These are phyloP conservation scores for Blastocystis hominis DNA, from an alignment of 352 stramenopile species.

Conservation along the genomic window DNA sequence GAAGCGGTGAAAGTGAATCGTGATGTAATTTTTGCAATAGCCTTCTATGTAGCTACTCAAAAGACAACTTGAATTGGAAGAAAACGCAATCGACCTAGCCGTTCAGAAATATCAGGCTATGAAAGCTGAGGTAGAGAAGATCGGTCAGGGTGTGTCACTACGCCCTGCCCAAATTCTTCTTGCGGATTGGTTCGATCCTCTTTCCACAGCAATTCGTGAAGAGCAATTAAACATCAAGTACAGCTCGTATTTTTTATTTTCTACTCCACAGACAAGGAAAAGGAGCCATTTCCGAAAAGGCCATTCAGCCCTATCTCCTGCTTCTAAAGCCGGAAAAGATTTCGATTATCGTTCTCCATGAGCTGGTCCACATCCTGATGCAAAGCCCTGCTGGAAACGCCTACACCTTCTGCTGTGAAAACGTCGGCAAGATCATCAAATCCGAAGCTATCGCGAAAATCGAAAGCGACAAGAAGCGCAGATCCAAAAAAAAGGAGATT, in stretches of 20 bases:
- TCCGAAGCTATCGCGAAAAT: conserved; percentile 30
- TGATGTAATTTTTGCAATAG: background rate
- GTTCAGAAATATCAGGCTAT: conserved; percentile 56
- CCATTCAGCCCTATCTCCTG: conserved; percentile 65
- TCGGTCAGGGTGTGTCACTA: conserved; percentile 40
- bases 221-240: conserved; percentile 59
- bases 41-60: background rate
- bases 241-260: background rate
- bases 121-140: conserved; percentile 52
- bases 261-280: conserved; percentile 20
- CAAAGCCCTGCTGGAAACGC: conserved; percentile 61
- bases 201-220: conserved; percentile 56
- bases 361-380: conserved; percentile 62
- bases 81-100: conserved; percentile 44
- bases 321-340: conserved; percentile 69
- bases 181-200: conserved; percentile 59
- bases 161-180: conserved; percentile 51
- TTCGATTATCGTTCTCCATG: conserved; percentile 69
- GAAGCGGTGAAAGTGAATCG: conserved; percentile 15
- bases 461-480: conserved; percentile 21
- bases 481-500: conserved; percentile 25
- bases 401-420: conserved; percentile 60
- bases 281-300: conserved; percentile 18
- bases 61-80: conserved; percentile 54
- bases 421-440: conserved; percentile 55